These are phyloP conservation scores for Stromatinia cepivora DNA, from an alignment of 2,329 filamentous ascomycete species.

Conservation along the genomic window DNA sequence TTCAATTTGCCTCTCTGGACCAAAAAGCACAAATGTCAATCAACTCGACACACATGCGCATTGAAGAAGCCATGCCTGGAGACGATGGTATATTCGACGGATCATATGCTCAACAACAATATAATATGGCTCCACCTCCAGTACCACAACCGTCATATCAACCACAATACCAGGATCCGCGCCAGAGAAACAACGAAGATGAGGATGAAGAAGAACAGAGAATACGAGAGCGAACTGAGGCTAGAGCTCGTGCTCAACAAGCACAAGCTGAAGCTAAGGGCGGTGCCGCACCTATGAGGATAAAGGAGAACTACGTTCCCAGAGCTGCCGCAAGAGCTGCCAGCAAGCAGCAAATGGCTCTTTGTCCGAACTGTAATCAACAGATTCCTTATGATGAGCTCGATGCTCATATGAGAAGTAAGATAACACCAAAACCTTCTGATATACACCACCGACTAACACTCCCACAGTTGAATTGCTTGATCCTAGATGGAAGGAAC, in stretches of 20 bases:
- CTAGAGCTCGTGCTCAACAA: constrained; percentile 66
- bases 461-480: constrained; percentile 69
- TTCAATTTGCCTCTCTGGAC: constrained; percentile 92
- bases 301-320: constrained; percentile 89
- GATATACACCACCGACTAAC: constrained; percentile 26
- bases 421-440: constrained; percentile 36
- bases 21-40: constrained; percentile 92
- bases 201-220: constrained; percentile 63
- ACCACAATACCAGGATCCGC: constrained; percentile 39
- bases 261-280: constrained; percentile 76
- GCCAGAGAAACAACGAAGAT: constrained; percentile 43
- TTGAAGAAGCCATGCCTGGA: constrained; percentile 93
- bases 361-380: constrained; percentile 93
- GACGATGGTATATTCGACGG: constrained; percentile 64
- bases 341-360: constrained; percentile 63
- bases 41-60: constrained; percentile 70
- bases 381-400: constrained; percentile 84
- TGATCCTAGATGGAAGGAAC: constrained; percentile 93
- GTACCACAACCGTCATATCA: constrained; percentile 39
- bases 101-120: constrained; percentile 46
- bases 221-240: constrained; percentile 63
- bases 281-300: constrained; percentile 73
- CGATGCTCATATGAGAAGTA: constrained; percentile 87
- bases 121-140: constrained; percentile 46
- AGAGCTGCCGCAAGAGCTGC: constrained; percentile 73